Percentiles rank a stretch among this genome's conserved stretches.
These are phyloP conservation scores for Oryza officinalis DNA, from an alignment of 176 grass and related monocot genomes.

Conservation along the genomic window DNA sequence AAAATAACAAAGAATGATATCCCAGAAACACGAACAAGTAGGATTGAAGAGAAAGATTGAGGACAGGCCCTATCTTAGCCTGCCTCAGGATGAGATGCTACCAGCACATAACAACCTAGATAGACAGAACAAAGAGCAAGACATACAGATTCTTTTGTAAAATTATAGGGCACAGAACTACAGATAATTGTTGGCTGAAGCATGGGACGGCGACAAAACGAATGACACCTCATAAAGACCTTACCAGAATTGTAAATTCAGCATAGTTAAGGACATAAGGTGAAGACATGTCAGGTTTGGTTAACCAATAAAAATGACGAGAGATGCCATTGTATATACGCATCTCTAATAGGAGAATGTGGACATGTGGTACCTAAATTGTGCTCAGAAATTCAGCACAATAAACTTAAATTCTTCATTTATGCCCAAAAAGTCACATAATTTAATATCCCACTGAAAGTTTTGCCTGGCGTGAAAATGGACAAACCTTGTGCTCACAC, in stretches of 20 bases:
- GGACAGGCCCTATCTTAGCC: neutral
- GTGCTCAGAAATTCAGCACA: neutral
- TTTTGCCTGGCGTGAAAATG: slow-evolving; percentile 16
- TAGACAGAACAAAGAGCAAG: slow-evolving; percentile 15
- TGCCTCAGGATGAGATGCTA: neutral
- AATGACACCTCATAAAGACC: neutral
- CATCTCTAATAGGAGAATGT: slow-evolving; percentile 8
- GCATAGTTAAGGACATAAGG: neutral
- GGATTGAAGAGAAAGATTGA: neutral
- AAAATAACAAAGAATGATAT: slow-evolving; percentile 22
- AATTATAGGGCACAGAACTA: slow-evolving; percentile 1
- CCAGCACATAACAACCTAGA: slow-evolving; percentile 12
- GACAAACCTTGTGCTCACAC: slow-evolving; percentile 91
- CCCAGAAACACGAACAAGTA: neutral
- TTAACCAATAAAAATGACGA: neutral
- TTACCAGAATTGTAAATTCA: neutral
- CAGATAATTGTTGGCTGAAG: neutral
- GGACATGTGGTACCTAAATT: neutral
- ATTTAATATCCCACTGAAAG: neutral
- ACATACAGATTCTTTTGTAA: neutral
- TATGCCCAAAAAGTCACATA: neutral
- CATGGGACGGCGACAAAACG: neutral
- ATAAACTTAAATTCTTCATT: neutral
- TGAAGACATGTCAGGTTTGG: slow-evolving; percentile 18
- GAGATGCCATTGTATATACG: neutral